Conservation (phyloP, 257 asterid genomes). For the Catharanthus roseus region DNA sequence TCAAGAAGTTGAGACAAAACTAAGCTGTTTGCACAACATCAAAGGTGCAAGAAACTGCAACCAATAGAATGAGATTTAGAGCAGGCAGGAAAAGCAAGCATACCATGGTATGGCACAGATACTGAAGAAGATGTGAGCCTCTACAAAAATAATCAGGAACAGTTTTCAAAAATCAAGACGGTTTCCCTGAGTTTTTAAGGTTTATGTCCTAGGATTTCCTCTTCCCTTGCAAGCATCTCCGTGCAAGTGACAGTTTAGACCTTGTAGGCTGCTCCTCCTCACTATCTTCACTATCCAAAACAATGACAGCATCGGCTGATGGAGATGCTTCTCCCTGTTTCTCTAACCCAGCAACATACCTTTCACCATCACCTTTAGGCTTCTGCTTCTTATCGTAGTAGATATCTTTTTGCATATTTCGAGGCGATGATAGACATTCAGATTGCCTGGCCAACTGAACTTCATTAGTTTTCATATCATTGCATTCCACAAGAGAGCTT, state of each 20-base stretch:
- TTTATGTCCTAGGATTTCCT: slow-evolving; percentile 21
- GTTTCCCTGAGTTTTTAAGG: not conserved
- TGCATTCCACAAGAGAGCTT: slow-evolving; percentile 23
- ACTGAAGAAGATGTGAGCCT: not conserved
- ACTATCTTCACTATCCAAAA: slow-evolving; percentile 80
- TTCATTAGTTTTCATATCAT: slow-evolving; percentile 14
- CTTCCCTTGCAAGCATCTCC: slow-evolving; percentile 46
- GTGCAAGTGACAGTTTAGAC: slow-evolving; percentile 49
- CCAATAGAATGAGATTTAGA: not conserved
- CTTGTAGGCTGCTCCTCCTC: slow-evolving; percentile 52
- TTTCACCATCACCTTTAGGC: slow-evolving; percentile 16
- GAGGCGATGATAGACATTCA: slow-evolving; percentile 16
- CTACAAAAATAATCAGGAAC: not conserved
- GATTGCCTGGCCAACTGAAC: slow-evolving; percentile 21
- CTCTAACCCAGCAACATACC: slow-evolving; percentile 17
- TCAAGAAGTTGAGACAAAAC: slow-evolving; percentile 10
- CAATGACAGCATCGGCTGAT: slow-evolving; percentile 41
- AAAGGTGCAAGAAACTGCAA: not conserved
- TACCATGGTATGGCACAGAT: not conserved
- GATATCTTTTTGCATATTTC: slow-evolving; percentile 11
- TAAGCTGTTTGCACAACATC: slow-evolving; percentile 5
- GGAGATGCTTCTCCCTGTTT: slow-evolving; percentile 21
- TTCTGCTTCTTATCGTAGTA: slow-evolving; percentile 29
- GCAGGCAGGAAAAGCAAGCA: not conserved
- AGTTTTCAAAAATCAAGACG: not conserved